phyloP scores from a whole-genome alignment of 2,329 filamentous ascomycete species.

The Pseudogymnoascus verrucosus region DNA sequence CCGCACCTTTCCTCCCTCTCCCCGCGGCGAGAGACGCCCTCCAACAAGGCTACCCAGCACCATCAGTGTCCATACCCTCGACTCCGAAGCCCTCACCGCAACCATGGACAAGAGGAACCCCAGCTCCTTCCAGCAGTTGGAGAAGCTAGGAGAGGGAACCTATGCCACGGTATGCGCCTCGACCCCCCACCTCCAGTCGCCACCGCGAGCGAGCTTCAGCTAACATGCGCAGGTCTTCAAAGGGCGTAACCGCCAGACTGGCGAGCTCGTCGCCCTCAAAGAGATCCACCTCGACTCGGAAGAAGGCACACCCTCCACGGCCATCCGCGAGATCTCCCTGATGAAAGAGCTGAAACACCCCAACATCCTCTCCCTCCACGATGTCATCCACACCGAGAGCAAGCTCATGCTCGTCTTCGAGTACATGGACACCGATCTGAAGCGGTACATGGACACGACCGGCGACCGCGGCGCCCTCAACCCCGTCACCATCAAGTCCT shows the following conservation, averaged over 20 bases:
- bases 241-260: conserved; percentile 92
- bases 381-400: conserved; percentile 99
- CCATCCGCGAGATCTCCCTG: conserved; percentile 94
- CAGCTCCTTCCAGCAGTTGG: conserved; percentile 97
- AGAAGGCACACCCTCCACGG: conserved; percentile 93
- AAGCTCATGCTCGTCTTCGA: conserved; percentile 99
- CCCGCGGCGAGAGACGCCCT: conserved; percentile 17
- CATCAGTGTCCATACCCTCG: conserved; percentile 27
- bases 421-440: conserved; percentile 96
- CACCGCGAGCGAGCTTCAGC: conserved; percentile 13
- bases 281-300: conserved; percentile 98
- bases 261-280: conserved; percentile 92
- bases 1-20: conserved; percentile 26
- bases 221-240: conserved; percentile 73
- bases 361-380: conserved; percentile 93
- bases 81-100: conserved; percentile 17
- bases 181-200: background rate
- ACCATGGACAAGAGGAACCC: conserved; percentile 88
- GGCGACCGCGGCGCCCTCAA: conserved; percentile 86
- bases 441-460: conserved; percentile 96
- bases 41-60: conserved; percentile 24
- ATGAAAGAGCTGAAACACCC: conserved; percentile 99
- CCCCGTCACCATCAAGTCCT: conserved; percentile 88
- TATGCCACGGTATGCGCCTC: conserved; percentile 75
- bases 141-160: conserved; percentile 96